phyloP scores from a whole-genome alignment of 2,329 filamentous ascomycete species.

The Graphilbum sp. region DNA sequence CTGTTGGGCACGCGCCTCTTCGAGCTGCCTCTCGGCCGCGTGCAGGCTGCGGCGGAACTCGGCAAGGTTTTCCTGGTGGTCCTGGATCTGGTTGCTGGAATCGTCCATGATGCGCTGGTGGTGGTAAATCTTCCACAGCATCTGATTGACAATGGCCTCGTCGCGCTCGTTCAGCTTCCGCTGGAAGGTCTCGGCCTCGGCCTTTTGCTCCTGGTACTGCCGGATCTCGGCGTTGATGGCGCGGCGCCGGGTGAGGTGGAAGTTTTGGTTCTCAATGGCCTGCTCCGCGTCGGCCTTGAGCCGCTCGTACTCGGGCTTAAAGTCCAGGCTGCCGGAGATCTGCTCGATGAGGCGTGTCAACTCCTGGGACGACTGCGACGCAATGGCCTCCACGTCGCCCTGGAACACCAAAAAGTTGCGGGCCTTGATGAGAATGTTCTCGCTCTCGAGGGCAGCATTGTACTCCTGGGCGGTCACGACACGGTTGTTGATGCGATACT shows the following conservation, averaged over 20 bases:
- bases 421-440: conserved; percentile 96
- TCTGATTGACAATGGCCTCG: conserved; percentile 79
- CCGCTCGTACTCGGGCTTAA: conserved; percentile 83
- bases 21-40: conserved; percentile 63
- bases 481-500: conserved; percentile 93
- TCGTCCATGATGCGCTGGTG: conserved; percentile 89
- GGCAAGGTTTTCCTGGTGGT: conserved; percentile 87
- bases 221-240: conserved; percentile 97
- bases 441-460: conserved; percentile 77
- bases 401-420: conserved; percentile 97
- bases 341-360: conserved; percentile 90
- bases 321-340: conserved; percentile 89
- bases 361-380: conserved; percentile 85
- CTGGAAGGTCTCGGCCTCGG: conserved; percentile 85
- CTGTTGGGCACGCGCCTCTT: conserved; percentile 73
- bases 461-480: conserved; percentile 81
- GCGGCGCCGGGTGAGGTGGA: conserved; percentile 74
- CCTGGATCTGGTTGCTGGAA: conserved; percentile 77
- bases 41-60: conserved; percentile 81
- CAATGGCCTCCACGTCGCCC: conserved; percentile 93
- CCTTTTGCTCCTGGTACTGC: conserved; percentile 93
- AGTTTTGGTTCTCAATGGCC: conserved; percentile 73
- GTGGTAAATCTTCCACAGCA: conserved; percentile 92
- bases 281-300: conserved; percentile 77
- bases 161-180: conserved; percentile 82